Evolutionary conservation across 306 rosid species (phyloP).

Genomic region (Glycine tomentella): DNA sequence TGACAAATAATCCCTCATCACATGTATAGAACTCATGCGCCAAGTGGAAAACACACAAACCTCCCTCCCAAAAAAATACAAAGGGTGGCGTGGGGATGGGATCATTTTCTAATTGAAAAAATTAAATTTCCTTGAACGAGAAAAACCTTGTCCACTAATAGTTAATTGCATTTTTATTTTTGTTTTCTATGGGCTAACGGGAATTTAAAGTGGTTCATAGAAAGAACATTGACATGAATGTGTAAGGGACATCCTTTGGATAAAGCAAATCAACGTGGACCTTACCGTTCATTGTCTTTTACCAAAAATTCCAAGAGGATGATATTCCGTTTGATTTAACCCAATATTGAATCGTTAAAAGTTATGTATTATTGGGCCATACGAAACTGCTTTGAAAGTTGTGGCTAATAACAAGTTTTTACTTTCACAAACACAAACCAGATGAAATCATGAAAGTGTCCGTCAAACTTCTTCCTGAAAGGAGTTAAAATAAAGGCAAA

Average conservation of each 20-base stretch:
- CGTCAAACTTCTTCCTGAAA: neutral
- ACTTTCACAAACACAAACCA: too few relatives aligned
- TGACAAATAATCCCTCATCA: neutral
- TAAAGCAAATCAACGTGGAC: neutral
- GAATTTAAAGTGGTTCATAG: neutral
- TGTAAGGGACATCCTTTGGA: constrained; percentile 11
- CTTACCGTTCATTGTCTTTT: neutral
- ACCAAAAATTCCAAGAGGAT: neutral
- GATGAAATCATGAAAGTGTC: too few relatives aligned
- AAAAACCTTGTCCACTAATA: neutral
- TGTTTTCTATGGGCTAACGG: neutral
- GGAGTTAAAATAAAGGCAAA: neutral
- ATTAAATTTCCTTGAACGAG: neutral
- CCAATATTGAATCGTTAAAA: neutral
- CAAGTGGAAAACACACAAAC: neutral
- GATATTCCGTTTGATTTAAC: neutral
- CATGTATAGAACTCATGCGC: too few relatives aligned
- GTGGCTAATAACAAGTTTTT: neutral
- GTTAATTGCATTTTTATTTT: neutral
- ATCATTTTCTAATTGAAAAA: too few relatives aligned
- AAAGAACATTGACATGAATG: neutral
- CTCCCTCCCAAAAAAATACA: too few relatives aligned
- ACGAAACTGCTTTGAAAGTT: neutral
- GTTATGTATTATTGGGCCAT: neutral
- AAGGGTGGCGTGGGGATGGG: too few relatives aligned